Conservation (phyloP, 352 stramenopile genomes). For the Phytophthora litchii region DNA sequence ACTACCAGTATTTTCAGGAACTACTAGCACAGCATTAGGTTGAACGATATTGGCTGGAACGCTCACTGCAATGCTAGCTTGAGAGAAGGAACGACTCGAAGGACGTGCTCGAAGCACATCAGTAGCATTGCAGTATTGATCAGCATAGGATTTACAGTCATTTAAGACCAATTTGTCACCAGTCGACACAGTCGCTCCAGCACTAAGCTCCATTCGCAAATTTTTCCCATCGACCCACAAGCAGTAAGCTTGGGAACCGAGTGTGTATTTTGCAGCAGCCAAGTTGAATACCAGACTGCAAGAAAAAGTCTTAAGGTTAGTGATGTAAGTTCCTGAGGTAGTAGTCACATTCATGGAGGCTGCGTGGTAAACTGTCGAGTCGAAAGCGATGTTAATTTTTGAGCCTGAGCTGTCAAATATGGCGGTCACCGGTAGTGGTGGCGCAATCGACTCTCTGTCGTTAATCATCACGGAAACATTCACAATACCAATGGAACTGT, state of each 20-base stretch:
- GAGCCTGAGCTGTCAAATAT: constrained; percentile 61
- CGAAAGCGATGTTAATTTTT: constrained; percentile 61
- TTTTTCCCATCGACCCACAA: constrained; percentile 63
- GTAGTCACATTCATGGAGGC: constrained; percentile 60
- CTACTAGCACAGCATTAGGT: constrained; percentile 49
- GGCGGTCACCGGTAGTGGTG: constrained; percentile 51
- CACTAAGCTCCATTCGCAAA: constrained; percentile 55
- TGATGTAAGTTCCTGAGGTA: constrained; percentile 30
- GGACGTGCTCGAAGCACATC: constrained; percentile 53
- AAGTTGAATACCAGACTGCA: constrained; percentile 60
- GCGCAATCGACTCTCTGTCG: constrained; percentile 65
- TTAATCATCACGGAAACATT: constrained; percentile 59
- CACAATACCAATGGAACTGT: constrained; percentile 47
- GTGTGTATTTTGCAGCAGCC: constrained; percentile 32
- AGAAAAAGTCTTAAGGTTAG: constrained; percentile 47
- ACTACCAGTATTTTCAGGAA: constrained; percentile 60
- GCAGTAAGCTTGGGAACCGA: constrained; percentile 48
- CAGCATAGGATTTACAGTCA: constrained; percentile 49
- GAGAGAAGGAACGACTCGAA: constrained; percentile 63
- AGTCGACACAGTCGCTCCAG: constrained; percentile 46
- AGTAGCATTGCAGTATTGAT: constrained; percentile 53
- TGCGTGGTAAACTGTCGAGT: constrained; percentile 71
- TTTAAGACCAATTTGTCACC: constrained; percentile 56
- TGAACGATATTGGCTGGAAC: constrained; percentile 40
- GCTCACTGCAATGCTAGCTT: constrained; percentile 45